phyloP scores from a whole-genome alignment of 2,329 filamentous ascomycete species.

The Penicillium oxalicum region DNA sequence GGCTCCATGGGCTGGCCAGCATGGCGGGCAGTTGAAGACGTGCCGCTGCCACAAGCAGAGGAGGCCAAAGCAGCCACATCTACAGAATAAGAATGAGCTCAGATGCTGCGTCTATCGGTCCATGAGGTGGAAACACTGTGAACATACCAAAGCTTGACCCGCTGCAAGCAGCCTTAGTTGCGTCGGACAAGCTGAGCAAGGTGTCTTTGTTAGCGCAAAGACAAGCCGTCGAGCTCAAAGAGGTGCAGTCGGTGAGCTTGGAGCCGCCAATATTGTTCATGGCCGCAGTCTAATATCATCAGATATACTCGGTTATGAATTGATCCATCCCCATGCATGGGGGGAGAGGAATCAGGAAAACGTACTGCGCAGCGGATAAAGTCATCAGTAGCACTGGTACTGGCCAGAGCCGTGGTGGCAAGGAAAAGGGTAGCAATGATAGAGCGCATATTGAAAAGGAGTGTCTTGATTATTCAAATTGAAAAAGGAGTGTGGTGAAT shows the following conservation, averaged over 20 bases:
- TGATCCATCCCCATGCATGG: not conserved
- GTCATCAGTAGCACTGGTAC: constrained; percentile 6
- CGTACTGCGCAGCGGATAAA: constrained; percentile 17
- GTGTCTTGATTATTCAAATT: too few relatives aligned
- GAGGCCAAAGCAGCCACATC: constrained; percentile 2
- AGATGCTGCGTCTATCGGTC: not conserved
- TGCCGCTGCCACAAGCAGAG: constrained; percentile 6
- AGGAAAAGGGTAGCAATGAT: constrained; percentile 15
- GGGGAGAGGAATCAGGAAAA: not conserved
- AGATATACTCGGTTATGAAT: not conserved
- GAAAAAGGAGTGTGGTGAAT: too few relatives aligned
- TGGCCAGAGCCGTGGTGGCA: constrained; percentile 7
- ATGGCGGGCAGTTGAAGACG: constrained; percentile 12
- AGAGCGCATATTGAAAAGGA: constrained; percentile 15
- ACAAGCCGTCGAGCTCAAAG: constrained; percentile 10
- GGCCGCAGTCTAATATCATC: constrained; percentile 6
- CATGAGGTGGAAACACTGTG: not conserved
- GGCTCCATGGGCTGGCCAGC: constrained; percentile 17
- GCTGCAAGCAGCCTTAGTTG: constrained; percentile 4
- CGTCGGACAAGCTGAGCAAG: constrained; percentile 3
- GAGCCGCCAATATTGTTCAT: constrained; percentile 6
- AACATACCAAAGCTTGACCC: constrained; percentile 9
- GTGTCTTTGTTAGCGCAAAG: constrained; percentile 16
- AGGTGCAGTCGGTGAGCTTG: constrained; percentile 6
- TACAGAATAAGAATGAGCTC: not conserved